Evolutionary conservation across 352 stramenopile genomes (phyloP).

Genomic region (Phytophthora hibernalis): DNA sequence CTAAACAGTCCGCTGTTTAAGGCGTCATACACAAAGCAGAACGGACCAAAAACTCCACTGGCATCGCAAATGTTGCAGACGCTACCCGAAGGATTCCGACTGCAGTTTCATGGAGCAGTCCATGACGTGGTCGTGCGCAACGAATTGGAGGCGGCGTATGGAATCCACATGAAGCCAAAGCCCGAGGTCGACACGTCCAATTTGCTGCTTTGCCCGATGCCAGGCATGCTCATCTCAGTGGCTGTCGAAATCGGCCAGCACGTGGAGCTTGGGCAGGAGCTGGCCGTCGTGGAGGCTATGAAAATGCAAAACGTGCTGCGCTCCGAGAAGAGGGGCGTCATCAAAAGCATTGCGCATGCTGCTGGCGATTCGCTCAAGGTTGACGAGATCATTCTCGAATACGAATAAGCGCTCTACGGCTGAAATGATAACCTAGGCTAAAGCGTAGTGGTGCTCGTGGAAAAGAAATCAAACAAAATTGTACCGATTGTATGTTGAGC

Average conservation of each 20-base stretch:
- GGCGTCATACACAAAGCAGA: conserved; percentile 47
- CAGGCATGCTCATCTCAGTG: conserved; percentile 91
- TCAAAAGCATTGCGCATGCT: conserved; percentile 83
- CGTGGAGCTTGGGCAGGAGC: conserved; percentile 94
- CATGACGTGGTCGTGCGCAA: conserved; percentile 92
- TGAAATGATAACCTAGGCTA: background rate
- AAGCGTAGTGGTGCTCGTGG: background rate
- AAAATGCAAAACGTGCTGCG: conserved; percentile 99
- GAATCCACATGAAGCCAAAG: conserved; percentile 92
- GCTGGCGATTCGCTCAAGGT: conserved; percentile 92
- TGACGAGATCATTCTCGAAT: conserved; percentile 93
- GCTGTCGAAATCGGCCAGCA: conserved; percentile 88
- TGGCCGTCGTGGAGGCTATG: conserved; percentile 98
- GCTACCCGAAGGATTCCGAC: conserved; percentile 71
- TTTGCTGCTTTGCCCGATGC: conserved; percentile 96
- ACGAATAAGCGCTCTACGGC: conserved; percentile 60
- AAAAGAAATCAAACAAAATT: conserved; percentile 8
- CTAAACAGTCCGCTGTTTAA: conserved; percentile 69
- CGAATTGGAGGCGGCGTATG: conserved; percentile 86
- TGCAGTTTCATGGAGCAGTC: conserved; percentile 90
- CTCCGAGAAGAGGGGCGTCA: conserved; percentile 87
- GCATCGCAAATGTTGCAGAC: conserved; percentile 72
- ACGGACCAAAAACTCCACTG: conserved; percentile 31
- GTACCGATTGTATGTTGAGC: conserved; percentile 7
- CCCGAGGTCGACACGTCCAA: conserved; percentile 91